A percentile compares a stretch with the other conserved stretches of the same genome.
Evolutionary conservation across 176 grass and related monocot species (phyloP).

Genomic region (Oryza meridionalis): DNA sequence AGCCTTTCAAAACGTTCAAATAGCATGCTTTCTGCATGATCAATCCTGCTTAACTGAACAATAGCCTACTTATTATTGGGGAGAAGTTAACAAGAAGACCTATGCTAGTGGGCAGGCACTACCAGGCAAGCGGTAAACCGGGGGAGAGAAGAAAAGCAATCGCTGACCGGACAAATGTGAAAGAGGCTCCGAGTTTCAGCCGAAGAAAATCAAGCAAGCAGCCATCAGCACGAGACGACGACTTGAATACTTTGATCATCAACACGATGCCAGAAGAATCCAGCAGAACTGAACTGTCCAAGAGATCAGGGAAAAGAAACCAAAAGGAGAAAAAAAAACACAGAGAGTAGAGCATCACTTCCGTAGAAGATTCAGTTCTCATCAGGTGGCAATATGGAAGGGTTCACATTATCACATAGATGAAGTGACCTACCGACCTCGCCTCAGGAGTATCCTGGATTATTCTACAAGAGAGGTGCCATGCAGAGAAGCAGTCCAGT

Average conservation of each 20-base stretch:
- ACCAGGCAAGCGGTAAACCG: neutral
- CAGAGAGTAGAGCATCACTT: neutral
- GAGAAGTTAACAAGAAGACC: neutral
- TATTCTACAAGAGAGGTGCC: neutral
- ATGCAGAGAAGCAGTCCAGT: neutral
- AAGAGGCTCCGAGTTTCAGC: neutral
- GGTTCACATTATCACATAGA: neutral
- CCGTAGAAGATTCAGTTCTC: conserved; percentile 3
- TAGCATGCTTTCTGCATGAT: too few species aligned
- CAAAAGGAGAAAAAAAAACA: too few species aligned
- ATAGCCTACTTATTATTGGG: too few species aligned
- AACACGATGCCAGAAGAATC: neutral
- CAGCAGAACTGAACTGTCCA: neutral
- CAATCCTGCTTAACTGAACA: neutral
- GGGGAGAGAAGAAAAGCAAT: neutral
- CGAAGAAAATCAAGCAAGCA: neutral
- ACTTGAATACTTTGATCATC: neutral
- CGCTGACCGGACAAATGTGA: too few species aligned
- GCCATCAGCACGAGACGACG: neutral
- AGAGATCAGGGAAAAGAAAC: neutral
- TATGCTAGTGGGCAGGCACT: neutral
- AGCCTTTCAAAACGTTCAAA: too few species aligned
- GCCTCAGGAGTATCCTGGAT: neutral
- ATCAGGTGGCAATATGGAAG: neutral
- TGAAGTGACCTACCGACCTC: neutral